Evolutionary conservation across 768 basidiomycete genomes (phyloP), one percentile per base, ranked within the genome.

Genomic region (Flagelloscypha sp.): DNA sequence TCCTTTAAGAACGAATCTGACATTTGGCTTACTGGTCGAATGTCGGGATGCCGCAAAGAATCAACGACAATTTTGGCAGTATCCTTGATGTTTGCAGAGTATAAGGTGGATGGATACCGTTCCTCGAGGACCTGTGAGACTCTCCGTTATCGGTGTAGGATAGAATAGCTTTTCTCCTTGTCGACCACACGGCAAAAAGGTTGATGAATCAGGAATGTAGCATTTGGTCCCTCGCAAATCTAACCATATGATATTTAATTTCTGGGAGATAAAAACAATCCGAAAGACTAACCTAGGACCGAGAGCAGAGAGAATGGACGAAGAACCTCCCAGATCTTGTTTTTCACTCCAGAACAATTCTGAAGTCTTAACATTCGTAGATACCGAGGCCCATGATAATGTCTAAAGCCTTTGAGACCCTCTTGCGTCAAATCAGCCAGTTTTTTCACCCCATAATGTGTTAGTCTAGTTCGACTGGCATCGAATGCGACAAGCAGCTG

Each of bases 401-500:
- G 36, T 12, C 24, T 15, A 7, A 17, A 39, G 40, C 48, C 50
- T n/a, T 48, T 43, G 2, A 53, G 49, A n/a, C 57, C 55, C 19
- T 63, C 52, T 20, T 54, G 46, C 49, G 54, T 58, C 2, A 52
- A 52, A 10, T 68, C 63, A 0, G 74, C 55, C 8, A 88, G 66
- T 5, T 61, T 49, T 22, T 61, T 63, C 32, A 84, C 49, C 9
- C 74, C 79, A 43, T 68, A 65, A 3, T 69, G 46, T 3, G 71
- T 70, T 24, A 87, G 44, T 2, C 41, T 17, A 2, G 77, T 79
- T 7, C 52, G 57, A 31, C 75, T 76, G 15, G 71, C 68, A 51
- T 87, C 83, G n/a, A 87, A 58, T 0, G 77, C 84, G 27, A 57
- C 48, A 13, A 87, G 61, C 5, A 63, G 60, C 44, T 71, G 72